These are phyloP conservation scores for Xerocomus spinulosus DNA, from an alignment of 768 basidiomycete species.

Conservation along the genomic window DNA sequence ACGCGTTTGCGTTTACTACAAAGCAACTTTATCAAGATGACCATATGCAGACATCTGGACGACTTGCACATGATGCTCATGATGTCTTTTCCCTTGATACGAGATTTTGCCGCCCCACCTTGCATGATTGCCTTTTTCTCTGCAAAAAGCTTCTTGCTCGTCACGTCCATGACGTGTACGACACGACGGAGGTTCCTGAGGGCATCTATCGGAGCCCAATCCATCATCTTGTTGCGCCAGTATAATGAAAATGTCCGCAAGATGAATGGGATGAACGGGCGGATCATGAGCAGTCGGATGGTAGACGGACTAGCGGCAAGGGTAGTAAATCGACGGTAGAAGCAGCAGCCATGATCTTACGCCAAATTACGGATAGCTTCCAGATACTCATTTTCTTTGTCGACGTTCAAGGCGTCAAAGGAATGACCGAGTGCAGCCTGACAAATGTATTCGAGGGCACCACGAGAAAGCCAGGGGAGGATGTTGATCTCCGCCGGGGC, in stretches of 20 bases:
- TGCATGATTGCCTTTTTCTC: conserved; percentile 28
- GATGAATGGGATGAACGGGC: conserved; percentile 31
- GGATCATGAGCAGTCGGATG: conserved; percentile 25
- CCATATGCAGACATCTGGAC: neutral
- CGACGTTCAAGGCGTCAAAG: conserved; percentile 27
- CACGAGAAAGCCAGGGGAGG: conserved; percentile 30
- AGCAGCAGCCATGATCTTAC: conserved; percentile 20
- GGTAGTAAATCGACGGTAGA: neutral
- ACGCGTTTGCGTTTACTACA: conserved; percentile 33
- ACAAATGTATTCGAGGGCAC: conserved; percentile 35
- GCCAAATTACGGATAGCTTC: conserved; percentile 28
- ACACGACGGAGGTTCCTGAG: conserved; percentile 25
- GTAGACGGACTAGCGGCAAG: conserved; percentile 20
- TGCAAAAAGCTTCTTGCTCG: conserved; percentile 24
- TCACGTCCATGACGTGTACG: conserved; percentile 28
- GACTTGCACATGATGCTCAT: conserved; percentile 39
- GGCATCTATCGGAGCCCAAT: conserved; percentile 29
- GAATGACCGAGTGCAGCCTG: conserved; percentile 33
- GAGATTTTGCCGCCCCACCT: conserved; percentile 6
- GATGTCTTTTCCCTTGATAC: conserved; percentile 30
- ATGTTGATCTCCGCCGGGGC: conserved; percentile 31
- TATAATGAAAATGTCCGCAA: conserved; percentile 26
- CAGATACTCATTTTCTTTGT: conserved; percentile 25
- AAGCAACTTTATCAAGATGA: neutral
- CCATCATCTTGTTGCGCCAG: conserved; percentile 33